phyloP scores from a whole-genome alignment of 2,329 filamentous ascomycete species.

The Moelleriella libera region DNA sequence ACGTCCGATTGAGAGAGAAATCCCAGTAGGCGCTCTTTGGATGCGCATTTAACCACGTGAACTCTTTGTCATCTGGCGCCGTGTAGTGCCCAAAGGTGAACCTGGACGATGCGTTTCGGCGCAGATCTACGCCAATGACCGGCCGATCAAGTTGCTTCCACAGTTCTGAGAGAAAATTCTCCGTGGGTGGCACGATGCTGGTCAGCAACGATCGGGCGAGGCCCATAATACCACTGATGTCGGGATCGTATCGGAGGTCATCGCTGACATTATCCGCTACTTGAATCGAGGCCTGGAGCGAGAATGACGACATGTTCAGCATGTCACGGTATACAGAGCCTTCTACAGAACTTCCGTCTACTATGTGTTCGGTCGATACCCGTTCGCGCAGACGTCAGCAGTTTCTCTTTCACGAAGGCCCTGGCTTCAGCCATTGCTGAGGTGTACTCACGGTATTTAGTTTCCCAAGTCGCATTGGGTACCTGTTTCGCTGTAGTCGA shows the following conservation, averaged over 20 bases:
- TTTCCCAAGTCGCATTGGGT: constrained; percentile 30
- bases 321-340: constrained; percentile 38
- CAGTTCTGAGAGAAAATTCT: constrained; percentile 30
- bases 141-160: constrained; percentile 22
- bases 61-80: constrained; percentile 20
- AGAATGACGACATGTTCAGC: constrained; percentile 28
- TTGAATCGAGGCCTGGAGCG: constrained; percentile 33
- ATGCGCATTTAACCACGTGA: constrained; percentile 26
- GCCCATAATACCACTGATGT: constrained; percentile 36
- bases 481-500: constrained; percentile 29
- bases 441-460: constrained; percentile 29
- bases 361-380: constrained; percentile 10
- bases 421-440: constrained; percentile 7
- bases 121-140: constrained; percentile 36
- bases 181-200: constrained; percentile 26
- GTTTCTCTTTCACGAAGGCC: background rate
- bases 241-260: constrained; percentile 25
- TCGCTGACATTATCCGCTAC: constrained; percentile 28
- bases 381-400: background rate
- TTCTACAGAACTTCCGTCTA: constrained; percentile 27
- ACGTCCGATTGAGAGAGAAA: constrained; percentile 32
- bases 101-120: constrained; percentile 28
- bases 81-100: constrained; percentile 37
- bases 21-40: constrained; percentile 23
- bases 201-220: constrained; percentile 31